Evolutionary conservation across 2,329 filamentous ascomycete species (phyloP).

Genomic region (Colletotrichum sp.): DNA sequence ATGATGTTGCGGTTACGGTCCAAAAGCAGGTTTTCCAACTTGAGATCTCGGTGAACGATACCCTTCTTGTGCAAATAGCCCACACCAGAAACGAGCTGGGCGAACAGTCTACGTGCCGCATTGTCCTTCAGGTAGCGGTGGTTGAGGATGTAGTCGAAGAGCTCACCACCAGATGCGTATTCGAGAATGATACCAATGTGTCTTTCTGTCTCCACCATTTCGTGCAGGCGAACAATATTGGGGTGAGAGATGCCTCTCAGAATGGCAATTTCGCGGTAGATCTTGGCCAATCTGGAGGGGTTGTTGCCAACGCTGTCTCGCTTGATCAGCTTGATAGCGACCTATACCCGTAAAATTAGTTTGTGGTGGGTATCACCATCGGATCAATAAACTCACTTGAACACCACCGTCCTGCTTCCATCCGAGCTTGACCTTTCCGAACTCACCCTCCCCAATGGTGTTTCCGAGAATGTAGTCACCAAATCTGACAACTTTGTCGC

Average conservation of each 20-base stretch:
- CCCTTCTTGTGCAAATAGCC: conserved; percentile 98
- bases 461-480: conserved; percentile 96
- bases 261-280: conserved; percentile 95
- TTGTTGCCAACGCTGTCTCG: conserved; percentile 89
- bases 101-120: conserved; percentile 87
- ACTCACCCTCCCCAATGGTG: conserved; percentile 96
- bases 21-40: conserved; percentile 92
- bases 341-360: conserved; percentile 54
- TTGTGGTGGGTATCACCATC: not conserved
- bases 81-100: conserved; percentile 93
- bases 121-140: conserved; percentile 96
- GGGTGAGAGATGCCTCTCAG: conserved; percentile 87
- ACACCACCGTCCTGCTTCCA: conserved; percentile 22
- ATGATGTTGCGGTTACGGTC: conserved; percentile 99
- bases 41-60: conserved; percentile 96
- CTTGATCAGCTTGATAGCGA: conserved; percentile 97
- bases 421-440: conserved; percentile 91
- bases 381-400: conserved; percentile 44
- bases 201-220: conserved; percentile 97
- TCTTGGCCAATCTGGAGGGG: conserved; percentile 89
- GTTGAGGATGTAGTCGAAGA: conserved; percentile 98
- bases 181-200: conserved; percentile 98
- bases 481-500: conserved; percentile 79
- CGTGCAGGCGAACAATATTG: conserved; percentile 95
- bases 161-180: conserved; percentile 95